Evolutionary conservation across 2,329 filamentous ascomycete genomes (phyloP), one percentile per base, ranked within the genome.

Genomic region (Penicillium capsulatum): DNA sequence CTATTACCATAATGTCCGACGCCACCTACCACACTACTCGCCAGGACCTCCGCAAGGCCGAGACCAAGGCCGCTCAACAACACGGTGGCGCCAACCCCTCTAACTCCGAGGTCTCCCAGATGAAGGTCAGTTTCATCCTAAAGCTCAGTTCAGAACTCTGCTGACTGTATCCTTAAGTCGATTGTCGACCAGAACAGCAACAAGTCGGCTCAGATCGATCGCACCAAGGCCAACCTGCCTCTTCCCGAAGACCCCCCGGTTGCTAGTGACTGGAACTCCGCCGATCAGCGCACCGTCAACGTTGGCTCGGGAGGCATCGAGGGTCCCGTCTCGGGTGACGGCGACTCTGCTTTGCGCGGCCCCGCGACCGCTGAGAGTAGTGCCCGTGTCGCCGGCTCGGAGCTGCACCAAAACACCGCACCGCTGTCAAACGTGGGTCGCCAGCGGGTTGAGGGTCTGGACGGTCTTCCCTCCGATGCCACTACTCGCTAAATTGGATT

Each of bases 261-360:
- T n/a, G 69, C 79, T n/a, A 84, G 84, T 4, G 86, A 92, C 72
- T 89, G 81, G 75, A 81, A 90, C 62, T 86, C 83, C 0, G 72
- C 76, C 35, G 84, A 91, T 55, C 74, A 74, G 20, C 69, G 77
- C 47, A 86, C 70, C 40, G 80, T 86, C 59, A 84, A 86, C 58
- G 79, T 86, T 33, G 83, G 83, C 48, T 78, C 80, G 24, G 83
- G 83, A 14, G 66, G 74, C 38, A 53, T 73, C 2, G 61, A 75
- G 50, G 75, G 69, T 36, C 72, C 76, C 45, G 66, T 80, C 31
- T 76, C 78, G 14, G 38, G 56, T 11, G 67, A 75, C 22, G 36
- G 34, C 9, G 65, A 72, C 24, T 65, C 71, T 16, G 79, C 78
- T 6, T 65, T 84, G 35, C 70, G 77, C 14, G 79, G 70, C 42